Conservation (phyloP, 768 basidiomycete genomes). For the Russula compacta region DNA sequence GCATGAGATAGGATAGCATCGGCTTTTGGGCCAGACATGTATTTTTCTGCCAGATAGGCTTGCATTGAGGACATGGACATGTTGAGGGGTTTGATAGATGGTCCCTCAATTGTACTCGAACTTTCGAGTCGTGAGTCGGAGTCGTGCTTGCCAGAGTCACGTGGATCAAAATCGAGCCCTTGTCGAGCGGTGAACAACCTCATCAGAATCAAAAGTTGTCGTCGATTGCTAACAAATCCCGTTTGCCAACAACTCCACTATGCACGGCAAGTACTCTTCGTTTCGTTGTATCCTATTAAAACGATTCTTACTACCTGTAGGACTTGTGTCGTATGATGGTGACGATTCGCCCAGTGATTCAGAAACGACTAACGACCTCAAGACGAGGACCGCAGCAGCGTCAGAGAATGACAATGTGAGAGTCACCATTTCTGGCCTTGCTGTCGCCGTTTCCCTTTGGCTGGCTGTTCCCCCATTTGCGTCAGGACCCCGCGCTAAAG, state of each 20-base stretch:
- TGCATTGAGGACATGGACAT: slow-evolving; percentile 39
- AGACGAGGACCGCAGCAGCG: background rate
- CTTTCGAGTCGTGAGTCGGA: too few relatives aligned
- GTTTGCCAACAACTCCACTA: background rate
- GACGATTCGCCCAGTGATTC: slow-evolving; percentile 21
- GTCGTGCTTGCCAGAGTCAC: background rate
- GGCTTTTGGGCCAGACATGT: slow-evolving; percentile 95
- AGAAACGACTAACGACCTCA: slow-evolving; percentile 1
- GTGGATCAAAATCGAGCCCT: background rate
- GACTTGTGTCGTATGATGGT: slow-evolving; percentile 19
- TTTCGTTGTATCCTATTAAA: background rate
- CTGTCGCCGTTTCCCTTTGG: slow-evolving; percentile 20
- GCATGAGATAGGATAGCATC: slow-evolving; percentile 81
- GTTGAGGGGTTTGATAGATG: background rate
- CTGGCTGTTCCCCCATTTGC: slow-evolving; percentile 18
- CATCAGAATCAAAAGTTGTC: background rate
- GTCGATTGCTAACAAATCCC: background rate
- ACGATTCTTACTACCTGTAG: background rate
- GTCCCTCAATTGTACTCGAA: too few relatives aligned
- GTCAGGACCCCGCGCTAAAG: slow-evolving; percentile 21
- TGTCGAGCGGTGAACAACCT: too few relatives aligned
- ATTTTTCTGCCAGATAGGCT: slow-evolving; percentile 80
- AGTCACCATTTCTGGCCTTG: slow-evolving; percentile 20
- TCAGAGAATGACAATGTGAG: slow-evolving; percentile 18
- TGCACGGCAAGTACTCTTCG: background rate